These are phyloP conservation scores for Neurospora sp. DNA, from an alignment of 2,329 filamentous ascomycete genomes.

Conservation along the genomic window DNA sequence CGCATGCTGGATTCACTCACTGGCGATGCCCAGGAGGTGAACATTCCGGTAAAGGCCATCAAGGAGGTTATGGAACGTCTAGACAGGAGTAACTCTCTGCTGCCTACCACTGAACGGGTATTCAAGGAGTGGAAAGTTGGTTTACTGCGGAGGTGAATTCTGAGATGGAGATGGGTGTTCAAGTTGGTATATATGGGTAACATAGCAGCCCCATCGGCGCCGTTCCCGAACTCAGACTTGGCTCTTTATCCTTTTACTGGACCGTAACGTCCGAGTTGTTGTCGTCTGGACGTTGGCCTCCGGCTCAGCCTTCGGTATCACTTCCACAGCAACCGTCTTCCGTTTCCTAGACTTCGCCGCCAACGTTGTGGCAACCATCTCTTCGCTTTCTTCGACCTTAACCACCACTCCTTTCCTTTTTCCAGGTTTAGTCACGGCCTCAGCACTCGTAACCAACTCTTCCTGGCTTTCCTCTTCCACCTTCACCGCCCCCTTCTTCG, in stretches of 20 bases:
- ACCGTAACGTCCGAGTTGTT: neutral
- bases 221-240: neutral
- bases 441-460: slow-evolving; percentile 1
- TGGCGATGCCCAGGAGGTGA: slow-evolving; percentile 50
- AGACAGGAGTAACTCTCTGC: slow-evolving; percentile 33
- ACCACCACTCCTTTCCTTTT: slow-evolving; percentile 17
- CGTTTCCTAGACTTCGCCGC: slow-evolving; percentile 1
- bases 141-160: slow-evolving; percentile 42
- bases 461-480: slow-evolving; percentile 21
- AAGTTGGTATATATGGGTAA: neutral
- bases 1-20: slow-evolving; percentile 38
- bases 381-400: slow-evolving; percentile 16
- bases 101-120: slow-evolving; percentile 45
- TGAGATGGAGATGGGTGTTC: neutral
- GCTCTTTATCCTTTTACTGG: neutral
- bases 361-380: neutral
- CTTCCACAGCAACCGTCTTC: slow-evolving; percentile 1
- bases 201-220: neutral
- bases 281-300: neutral
- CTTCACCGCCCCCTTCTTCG: slow-evolving; percentile 20
- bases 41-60: slow-evolving; percentile 42
- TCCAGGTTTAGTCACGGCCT: neutral
- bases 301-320: neutral
- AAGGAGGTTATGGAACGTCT: slow-evolving; percentile 33
- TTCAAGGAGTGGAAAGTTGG: slow-evolving; percentile 62